Evolutionary conservation across 2,329 filamentous ascomycete genomes (phyloP).

Genomic region (Fusarium cyanostomum): DNA sequence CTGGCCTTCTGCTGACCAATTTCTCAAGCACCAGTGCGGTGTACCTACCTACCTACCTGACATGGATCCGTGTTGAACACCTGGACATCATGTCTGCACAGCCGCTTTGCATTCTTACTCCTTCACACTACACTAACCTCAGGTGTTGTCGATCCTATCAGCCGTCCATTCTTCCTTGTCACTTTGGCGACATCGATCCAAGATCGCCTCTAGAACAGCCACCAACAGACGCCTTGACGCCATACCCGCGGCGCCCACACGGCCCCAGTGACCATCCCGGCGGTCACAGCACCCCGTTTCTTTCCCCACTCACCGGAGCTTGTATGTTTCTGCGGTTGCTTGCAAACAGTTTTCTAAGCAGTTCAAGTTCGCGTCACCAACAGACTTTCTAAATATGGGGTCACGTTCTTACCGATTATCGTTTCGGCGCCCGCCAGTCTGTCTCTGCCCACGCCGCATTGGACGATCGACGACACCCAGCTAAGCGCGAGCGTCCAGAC

Average conservation of each 20-base stretch:
- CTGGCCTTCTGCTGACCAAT: no score
- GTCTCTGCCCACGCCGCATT: conserved; percentile 6
- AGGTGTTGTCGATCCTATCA: conserved; percentile 1
- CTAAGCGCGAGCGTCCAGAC: conserved; percentile 17
- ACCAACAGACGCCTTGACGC: conserved; percentile 44
- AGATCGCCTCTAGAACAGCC: conserved; percentile 33
- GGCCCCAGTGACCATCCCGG: background rate
- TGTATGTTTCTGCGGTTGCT: conserved; percentile 1
- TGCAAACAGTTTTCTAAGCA: background rate
- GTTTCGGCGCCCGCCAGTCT: conserved; percentile 1
- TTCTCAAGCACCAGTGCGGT: no score
- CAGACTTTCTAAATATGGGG: conserved; percentile 11
- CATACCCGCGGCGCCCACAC: conserved; percentile 32
- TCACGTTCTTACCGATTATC: conserved; percentile 14
- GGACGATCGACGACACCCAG: conserved; percentile 6
- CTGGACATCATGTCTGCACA: conserved; percentile 2
- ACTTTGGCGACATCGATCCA: conserved; percentile 18
- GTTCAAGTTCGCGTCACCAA: background rate
- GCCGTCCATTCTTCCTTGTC: conserved; percentile 11
- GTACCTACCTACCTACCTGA: background rate
- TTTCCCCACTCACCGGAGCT: background rate
- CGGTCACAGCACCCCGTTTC: background rate
- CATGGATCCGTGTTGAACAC: background rate
- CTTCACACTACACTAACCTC: background rate
- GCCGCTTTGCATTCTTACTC: conserved; percentile 15